A percentile compares a stretch with the other conserved stretches of the same genome.
Conservation (phyloP, 139 green algal genomes). For the Edaphochlamys debaryana region DNA sequence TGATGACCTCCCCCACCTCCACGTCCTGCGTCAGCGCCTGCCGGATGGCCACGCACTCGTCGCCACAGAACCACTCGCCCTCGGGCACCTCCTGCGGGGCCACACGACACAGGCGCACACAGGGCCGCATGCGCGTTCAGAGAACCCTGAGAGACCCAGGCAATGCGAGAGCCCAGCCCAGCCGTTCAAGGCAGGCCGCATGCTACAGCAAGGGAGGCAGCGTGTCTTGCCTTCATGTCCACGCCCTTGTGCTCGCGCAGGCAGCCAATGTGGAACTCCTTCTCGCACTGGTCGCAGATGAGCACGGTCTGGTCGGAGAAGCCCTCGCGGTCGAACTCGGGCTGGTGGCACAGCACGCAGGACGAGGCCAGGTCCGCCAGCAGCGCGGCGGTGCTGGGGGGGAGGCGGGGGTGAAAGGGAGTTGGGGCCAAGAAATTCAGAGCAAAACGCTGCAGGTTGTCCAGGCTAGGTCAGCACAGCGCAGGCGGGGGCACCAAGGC, state of each 20-base stretch:
- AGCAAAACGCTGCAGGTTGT: too few species aligned
- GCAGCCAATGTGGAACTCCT: conserved; percentile 93
- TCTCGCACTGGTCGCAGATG: conserved; percentile 96
- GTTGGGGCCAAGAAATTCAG: too few species aligned
- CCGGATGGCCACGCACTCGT: conserved; percentile 71
- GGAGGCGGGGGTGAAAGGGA: neutral
- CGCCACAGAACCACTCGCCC: conserved; percentile 90
- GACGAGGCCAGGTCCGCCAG: conserved; percentile 59
- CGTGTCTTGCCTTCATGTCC: conserved; percentile 24
- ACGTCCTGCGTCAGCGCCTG: conserved; percentile 58
- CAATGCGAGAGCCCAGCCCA: too few species aligned
- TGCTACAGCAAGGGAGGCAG: too few species aligned
- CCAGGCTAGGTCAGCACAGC: too few species aligned
- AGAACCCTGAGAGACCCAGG: too few species aligned
- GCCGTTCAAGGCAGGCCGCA: too few species aligned
- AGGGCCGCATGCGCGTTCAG: too few species aligned
- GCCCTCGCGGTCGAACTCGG: conserved; percentile 64
- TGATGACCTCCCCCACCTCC: conserved; percentile 46
- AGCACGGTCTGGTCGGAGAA: conserved; percentile 92
- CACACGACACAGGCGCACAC: too few species aligned
- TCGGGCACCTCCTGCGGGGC: conserved; percentile 44
- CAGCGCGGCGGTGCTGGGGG: conserved; percentile 28
- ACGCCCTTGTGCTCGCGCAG: conserved; percentile 57
- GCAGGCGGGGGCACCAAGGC: too few species aligned
- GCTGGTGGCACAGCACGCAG: conserved; percentile 85